Conservation (phyloP, 768 basidiomycete species). For the Macrolepiota fuliginosa region DNA sequence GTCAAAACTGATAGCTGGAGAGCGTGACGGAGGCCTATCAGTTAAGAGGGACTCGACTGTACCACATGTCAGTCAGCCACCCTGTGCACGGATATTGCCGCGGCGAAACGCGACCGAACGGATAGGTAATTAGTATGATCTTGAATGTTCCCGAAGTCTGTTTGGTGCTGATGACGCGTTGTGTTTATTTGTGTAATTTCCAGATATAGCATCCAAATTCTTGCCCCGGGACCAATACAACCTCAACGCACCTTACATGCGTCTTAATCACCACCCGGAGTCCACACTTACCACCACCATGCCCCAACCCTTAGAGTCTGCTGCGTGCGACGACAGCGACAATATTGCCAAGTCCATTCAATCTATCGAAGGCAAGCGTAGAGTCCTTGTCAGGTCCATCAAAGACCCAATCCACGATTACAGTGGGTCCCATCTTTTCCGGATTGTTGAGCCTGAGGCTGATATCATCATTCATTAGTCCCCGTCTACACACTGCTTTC, state of each 20-base stretch:
- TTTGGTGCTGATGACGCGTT: conserved; percentile 5
- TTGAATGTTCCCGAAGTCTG: neutral
- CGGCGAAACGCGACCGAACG: no score
- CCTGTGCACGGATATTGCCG: no score
- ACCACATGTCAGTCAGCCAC: no score
- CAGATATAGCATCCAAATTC: neutral
- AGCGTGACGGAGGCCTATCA: no score
- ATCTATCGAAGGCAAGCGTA: conserved; percentile 2
- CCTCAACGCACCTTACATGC: neutral
- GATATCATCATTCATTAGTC: conserved; percentile 25
- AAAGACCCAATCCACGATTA: conserved; percentile 17
- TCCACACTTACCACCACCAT: conserved; percentile 2
- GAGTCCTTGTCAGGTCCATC: conserved; percentile 12
- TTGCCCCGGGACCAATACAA: neutral
- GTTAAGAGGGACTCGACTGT: no score
- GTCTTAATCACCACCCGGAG: conserved; percentile 1
- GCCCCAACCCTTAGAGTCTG: neutral
- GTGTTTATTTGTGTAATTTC: neutral
- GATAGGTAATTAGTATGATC: neutral
- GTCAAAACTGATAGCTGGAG: no score
- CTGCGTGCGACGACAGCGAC: neutral
- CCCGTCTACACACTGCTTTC: conserved; percentile 32
- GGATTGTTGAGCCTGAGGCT: neutral
- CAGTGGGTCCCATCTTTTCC: conserved; percentile 3
- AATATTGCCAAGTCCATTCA: neutral